Conservation (phyloP, 2,329 filamentous ascomycete species). For the Karstenula rhodostoma region DNA sequence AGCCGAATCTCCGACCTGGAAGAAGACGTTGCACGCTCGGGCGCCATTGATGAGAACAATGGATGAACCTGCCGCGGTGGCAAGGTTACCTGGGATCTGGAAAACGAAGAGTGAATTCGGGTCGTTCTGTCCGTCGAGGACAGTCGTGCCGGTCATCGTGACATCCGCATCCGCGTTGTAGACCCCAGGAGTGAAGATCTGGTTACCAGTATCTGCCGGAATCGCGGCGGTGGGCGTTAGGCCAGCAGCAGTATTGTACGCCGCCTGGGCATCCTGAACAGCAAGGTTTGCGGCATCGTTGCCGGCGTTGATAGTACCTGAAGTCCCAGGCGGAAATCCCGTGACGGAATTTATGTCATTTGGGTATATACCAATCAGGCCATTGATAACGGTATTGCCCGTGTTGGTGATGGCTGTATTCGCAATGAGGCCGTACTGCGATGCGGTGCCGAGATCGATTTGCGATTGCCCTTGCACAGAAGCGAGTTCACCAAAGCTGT, state of each 20-base stretch:
- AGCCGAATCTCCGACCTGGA: conserved; percentile 20
- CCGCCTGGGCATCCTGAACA: background rate
- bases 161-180: conserved; percentile 12
- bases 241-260: background rate
- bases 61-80: conserved; percentile 15
- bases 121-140: conserved; percentile 20
- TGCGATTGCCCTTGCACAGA: no score
- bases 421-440: background rate
- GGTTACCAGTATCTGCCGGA: background rate
- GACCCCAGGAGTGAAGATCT: background rate
- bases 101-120: conserved; percentile 21
- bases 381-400: background rate
- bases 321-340: conserved; percentile 18
- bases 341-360: conserved; percentile 9
- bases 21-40: conserved; percentile 24
- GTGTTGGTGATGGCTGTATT: background rate
- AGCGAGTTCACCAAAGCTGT: background rate
- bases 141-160: conserved; percentile 19
- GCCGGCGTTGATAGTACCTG: conserved; percentile 5
- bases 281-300: background rate
- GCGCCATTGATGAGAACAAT: conserved; percentile 23
- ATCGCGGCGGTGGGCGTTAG: background rate
- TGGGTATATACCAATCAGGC: conserved; percentile 15
- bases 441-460: background rate
- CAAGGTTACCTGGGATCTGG: conserved; percentile 22